Percentiles rank a stretch among this genome's conserved stretches.
Conservation (phyloP, 495 filamentous ascomycete species). For the Daldinia loculata region DNA sequence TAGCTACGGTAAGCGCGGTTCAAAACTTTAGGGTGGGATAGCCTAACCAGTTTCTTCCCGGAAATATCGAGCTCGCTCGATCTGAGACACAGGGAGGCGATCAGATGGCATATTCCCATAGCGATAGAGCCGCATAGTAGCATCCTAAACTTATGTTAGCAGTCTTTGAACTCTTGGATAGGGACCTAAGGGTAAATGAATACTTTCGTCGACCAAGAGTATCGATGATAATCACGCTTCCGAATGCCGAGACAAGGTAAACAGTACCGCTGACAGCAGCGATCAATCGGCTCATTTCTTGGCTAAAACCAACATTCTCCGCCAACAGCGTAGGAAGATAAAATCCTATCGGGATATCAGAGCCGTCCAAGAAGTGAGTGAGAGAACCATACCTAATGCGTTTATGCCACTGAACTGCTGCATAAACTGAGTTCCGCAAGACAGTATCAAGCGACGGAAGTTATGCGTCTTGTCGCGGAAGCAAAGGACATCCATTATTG, state of each 20-base stretch:
- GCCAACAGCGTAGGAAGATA: conserved; percentile 46
- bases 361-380: not conserved
- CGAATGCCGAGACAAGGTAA: conserved; percentile 45
- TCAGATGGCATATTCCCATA: conserved; percentile 44
- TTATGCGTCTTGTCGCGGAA: conserved; percentile 48
- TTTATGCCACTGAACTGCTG: conserved; percentile 46
- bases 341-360: conserved; percentile 31
- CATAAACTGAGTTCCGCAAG: conserved; percentile 47
- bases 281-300: conserved; percentile 44
- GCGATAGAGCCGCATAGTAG: conserved; percentile 39
- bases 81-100: conserved; percentile 43
- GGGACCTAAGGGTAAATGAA: not conserved
- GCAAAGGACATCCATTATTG: conserved; percentile 41
- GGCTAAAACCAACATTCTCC: conserved; percentile 40
- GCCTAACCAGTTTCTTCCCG: conserved; percentile 30
- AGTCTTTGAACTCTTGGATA: not conserved
- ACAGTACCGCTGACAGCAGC: conserved; percentile 44
- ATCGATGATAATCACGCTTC: conserved; percentile 42
- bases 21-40: not conserved
- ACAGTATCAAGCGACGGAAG: conserved; percentile 45
- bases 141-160: conserved; percentile 22
- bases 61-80: conserved; percentile 34
- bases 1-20: not conserved
- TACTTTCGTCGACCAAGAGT: conserved; percentile 46
- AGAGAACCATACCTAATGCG: conserved; percentile 18